Conservation (phyloP, 2,329 filamentous ascomycete genomes). For the Stylonectria norvegica region DNA sequence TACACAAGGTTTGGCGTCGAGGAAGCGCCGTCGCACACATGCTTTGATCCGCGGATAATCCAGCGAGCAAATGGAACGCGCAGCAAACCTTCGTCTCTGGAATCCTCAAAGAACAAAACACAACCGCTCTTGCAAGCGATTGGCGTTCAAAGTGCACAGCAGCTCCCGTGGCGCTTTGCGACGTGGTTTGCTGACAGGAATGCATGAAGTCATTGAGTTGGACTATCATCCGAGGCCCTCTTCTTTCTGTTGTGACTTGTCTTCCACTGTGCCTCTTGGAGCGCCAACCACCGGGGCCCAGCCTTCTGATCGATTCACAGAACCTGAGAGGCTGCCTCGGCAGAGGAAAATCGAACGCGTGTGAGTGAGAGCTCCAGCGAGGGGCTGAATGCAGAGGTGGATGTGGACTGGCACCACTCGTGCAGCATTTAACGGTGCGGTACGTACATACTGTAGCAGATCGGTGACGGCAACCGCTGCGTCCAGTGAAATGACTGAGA, state of each 20-base stretch:
- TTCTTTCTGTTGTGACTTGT: conserved; percentile 1
- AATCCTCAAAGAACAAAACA: conserved; percentile 18
- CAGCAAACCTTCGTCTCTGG: conserved; percentile 23
- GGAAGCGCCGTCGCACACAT: conserved; percentile 4
- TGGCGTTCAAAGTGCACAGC: conserved; percentile 12
- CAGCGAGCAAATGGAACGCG: conserved; percentile 24
- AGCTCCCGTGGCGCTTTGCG: conserved; percentile 23
- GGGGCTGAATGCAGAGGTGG: conserved; percentile 13
- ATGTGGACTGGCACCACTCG: conserved; percentile 30
- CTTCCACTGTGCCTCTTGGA: not conserved
- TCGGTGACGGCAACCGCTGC: conserved; percentile 21
- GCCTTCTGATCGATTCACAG: not conserved
- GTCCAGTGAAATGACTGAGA: conserved; percentile 14
- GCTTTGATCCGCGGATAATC: conserved; percentile 11
- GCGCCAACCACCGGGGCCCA: not conserved
- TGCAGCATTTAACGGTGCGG: conserved; percentile 19
- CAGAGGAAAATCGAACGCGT: no score
- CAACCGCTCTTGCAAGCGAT: conserved; percentile 16
- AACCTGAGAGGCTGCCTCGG: conserved; percentile 24
- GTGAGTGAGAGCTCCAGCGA: conserved; percentile 1
- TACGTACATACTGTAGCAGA: conserved; percentile 14
- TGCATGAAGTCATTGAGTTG: conserved; percentile 36
- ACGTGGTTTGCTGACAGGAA: conserved; percentile 30
- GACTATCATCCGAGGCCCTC: conserved; percentile 16
- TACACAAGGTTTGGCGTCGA: conserved; percentile 21